Base-by-base conservation (phyloP, 352 stramenopile species). In the Globisporangium paddicum region DNA sequence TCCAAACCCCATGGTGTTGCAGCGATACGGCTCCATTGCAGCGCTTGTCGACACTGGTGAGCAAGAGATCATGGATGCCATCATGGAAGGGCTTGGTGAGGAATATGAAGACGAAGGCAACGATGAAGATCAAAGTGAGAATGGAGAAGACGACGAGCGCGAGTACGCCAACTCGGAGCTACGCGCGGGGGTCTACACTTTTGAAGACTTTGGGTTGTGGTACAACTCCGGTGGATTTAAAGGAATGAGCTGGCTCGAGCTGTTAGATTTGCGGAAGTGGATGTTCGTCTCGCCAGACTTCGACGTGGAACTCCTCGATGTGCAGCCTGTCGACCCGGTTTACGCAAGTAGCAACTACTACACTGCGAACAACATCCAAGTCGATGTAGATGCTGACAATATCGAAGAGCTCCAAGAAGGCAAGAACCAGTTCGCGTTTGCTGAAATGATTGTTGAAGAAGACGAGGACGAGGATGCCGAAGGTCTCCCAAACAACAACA, bases 231-330 rank as follows among this genome's bases (percentile, higher is more conserved):
- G 83, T 45, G 87, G 87, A 0, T 93, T 78, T 50, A 79, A 83
- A 53, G 71, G 64, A 2, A 86, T 93, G 76, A 94, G 84, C 48
- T 96, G 85, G 84, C 58, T 96, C 8, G 87, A 96, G 62, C 55
- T 96, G 34, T 71, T 96, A 6, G 87, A 96, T 67, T 60, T 96
- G 46, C 73, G 78, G 19, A 96, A 96, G 53, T 96, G 84, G 87
- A 62, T 75, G 14, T 93, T 90, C 63, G 73, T 94, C 28, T 92
- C 79, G 11, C 68, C 80, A 9, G 60, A 69, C 2, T 94, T 96
- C 30, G 67, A 76, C 13, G 62, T 92, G 13, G 80, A 92, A 10
- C 51, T 67, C 0, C 67, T 95, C 11, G 83, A 95, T 38, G 70
- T 73, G 1, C 63, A 82, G n/a, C 82, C 82, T 7, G 77, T 92